Base-by-base conservation (phyloP, 176 grass and related monocot species). In the Oryza glaberrima region DNA sequence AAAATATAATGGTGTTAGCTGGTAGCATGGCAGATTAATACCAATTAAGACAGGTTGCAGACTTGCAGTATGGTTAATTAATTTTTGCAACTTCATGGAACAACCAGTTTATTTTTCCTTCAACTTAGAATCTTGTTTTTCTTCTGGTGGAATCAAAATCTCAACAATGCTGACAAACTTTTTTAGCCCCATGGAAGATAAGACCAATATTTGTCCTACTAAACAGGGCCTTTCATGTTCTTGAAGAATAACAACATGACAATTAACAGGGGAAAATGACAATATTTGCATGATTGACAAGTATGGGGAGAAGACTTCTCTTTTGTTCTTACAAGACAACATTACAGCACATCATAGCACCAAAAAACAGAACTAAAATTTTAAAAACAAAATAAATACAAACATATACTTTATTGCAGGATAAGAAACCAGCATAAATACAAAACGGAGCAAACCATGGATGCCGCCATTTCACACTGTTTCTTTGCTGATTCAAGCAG, bases 211-310 rank as follows among this genome's bases (percentile, higher is more conserved):
- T 88, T 88, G 56, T 40, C 71, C 52, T 70, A 30, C 22, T n/a
- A 70, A 32, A 7, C 56, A 47, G 7, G 10, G 46, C 43, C 41
- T 65, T 72, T 77, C 43, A 65, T 48, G 43, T 72, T 77, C 17
- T 72, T 41, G 28, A 20, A 71, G 70, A 71, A 83, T 22, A 69
- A 82, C 69, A 86, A 67, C 48, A 43, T 73, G 75, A 74, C 35
- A 81, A 17, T 81, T 60, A 48, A 60, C 23, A 1, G 47, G 30
- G 2, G 5, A 12, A 72, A 49, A 32, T 68, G 35, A 69, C 16
- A 35, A 75, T 4, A 34, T 7, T 9, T 65, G 67, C 7, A 61
- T 40, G 40, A 61, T 22, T 61, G 28, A 35, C 47, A 64, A 51
- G 34, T 70, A 45, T 34, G 14, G 72, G 23, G 51, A 15, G 38